Base-by-base conservation (phyloP, 257 asterid genomes). In the Solanum commersonii region DNA sequence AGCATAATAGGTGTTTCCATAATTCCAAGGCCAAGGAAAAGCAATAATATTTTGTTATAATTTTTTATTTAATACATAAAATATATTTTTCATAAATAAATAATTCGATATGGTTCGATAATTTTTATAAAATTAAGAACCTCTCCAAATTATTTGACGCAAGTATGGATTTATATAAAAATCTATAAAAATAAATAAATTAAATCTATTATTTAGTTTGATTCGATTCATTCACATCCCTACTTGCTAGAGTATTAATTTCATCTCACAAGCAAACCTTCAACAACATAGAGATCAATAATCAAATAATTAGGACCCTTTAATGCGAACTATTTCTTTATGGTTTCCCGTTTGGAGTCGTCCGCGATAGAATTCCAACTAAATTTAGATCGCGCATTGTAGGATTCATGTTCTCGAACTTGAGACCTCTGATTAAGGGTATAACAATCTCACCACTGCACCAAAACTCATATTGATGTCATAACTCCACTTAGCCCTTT, bases 311-410 rank as follows among this genome's bases (percentile, higher is more conserved):
- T 56, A 56, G 1, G 11, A 56, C 65, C n/a, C 65, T 56, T 6
- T 56, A 56, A 56, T 20, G n/a, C 11, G 10, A 56, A 56, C 25
- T 56, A 20, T 5, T 3, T 56, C 16, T 52, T 52, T 52, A 52
- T 2, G 63, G 4, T 52, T 52, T 52, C 0, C 3, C 63, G 63
- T 52, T 52, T 16, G 63, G 10, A 52, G 63, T 52, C 63, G 10
- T 52, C 1, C n/a, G 18, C 10, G 2, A 52, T 52, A 18, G 8
- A 52, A 8, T 10, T 52, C 0, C 0, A 2, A 52, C n/a, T 52
- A 18, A 52, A 52, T 52, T 52, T 0, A 4, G 4, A 52, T 52
- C 1, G 2, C 4, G 1, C 23, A 0, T 0, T 18, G 8, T 10
- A 52, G 0, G 23, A 20, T 1, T 56, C 5, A 20, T 56, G 5